Conservation (phyloP, 345 rosid genomes). For the Passiflora organensis region DNA sequence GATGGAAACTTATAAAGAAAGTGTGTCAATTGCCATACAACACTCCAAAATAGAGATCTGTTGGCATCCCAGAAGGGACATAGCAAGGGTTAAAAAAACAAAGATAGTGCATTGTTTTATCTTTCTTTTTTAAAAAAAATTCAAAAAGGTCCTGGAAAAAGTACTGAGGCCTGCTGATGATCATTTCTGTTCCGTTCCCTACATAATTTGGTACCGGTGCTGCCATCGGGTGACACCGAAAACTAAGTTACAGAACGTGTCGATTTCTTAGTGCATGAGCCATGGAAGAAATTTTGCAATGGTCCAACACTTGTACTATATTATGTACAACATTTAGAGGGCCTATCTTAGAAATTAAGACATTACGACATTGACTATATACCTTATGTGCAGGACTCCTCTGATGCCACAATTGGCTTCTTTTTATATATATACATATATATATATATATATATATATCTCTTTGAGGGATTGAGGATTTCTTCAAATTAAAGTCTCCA, state of each 20-base stretch:
- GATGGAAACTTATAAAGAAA: neutral
- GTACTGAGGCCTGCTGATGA: constrained; percentile 2
- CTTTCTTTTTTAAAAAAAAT: too few relatives aligned
- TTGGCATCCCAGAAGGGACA: constrained; percentile 5
- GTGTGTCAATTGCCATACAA: too few relatives aligned
- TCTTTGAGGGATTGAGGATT: too few relatives aligned
- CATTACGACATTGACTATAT: constrained; percentile 17
- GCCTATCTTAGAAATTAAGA: constrained; percentile 16
- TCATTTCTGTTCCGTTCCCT: constrained; percentile 27
- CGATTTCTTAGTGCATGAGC: constrained; percentile 21
- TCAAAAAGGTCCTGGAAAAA: neutral
- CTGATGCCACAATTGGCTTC: constrained; percentile 38
- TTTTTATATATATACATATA: constrained; percentile 20
- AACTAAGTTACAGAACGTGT: constrained; percentile 12
- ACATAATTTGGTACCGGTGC: constrained; percentile 27
- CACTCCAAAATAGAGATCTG: constrained; percentile 15
- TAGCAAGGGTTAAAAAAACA: neutral
- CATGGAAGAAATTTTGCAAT: constrained; percentile 7
- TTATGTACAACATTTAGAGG: constrained; percentile 16
- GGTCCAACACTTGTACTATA: constrained; percentile 18
- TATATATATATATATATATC: too few relatives aligned
- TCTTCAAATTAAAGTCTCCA: too few relatives aligned
- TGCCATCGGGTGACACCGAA: constrained; percentile 14
- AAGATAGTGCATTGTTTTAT: too few relatives aligned
- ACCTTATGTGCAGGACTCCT: neutral